These are phyloP conservation scores for Fusarium agapanthi DNA, from an alignment of 2,329 filamentous ascomycete genomes.

Conservation along the genomic window DNA sequence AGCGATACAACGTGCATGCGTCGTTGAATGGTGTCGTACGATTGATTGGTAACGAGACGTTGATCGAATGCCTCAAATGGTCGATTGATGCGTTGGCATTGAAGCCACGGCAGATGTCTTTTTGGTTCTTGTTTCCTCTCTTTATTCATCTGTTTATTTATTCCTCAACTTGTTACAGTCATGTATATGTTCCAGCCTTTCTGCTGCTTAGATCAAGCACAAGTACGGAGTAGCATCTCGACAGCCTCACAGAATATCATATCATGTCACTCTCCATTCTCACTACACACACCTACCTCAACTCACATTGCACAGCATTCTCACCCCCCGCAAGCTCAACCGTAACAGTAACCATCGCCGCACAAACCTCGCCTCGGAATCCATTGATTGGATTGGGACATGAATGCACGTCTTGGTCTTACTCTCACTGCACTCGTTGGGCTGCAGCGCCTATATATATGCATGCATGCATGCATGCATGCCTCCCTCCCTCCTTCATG, in stretches of 20 bases:
- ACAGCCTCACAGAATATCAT: not conserved
- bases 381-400: constrained; percentile 41
- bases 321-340: constrained; percentile 28
- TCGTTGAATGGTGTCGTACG: constrained; percentile 33
- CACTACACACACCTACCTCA: not conserved
- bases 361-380: constrained; percentile 30
- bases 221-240: not conserved
- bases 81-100: constrained; percentile 38
- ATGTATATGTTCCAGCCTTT: not conserved
- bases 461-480: constrained; percentile 21
- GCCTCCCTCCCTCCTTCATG: constrained; percentile 13
- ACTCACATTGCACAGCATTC: constrained; percentile 30
- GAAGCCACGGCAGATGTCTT: constrained; percentile 23
- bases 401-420: constrained; percentile 10
- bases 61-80: constrained; percentile 31
- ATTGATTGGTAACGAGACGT: constrained; percentile 34
- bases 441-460: constrained; percentile 41
- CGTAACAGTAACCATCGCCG: not conserved
- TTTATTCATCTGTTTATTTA: not conserved
- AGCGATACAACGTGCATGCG: not conserved
- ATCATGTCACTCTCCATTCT: not conserved
- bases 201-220: not conserved
- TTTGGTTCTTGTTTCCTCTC: not conserved
- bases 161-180: not conserved
- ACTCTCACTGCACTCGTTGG: constrained; percentile 17